Evolutionary conservation across 73 alveolate genomes (phyloP).

Genomic region (Strombidium stylifer): DNA sequence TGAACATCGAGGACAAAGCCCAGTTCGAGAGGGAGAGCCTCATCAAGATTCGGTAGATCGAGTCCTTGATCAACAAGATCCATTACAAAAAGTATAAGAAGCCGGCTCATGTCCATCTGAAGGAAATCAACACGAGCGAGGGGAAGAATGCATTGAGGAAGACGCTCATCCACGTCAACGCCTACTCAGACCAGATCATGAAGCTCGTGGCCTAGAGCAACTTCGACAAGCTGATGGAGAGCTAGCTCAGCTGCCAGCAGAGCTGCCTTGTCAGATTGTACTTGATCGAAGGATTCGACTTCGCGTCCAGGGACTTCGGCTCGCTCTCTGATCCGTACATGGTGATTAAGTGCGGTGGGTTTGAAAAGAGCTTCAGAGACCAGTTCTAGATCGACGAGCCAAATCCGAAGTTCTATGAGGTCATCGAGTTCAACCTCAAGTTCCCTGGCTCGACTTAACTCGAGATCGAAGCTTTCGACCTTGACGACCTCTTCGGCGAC

Average conservation of each 20-base stretch:
- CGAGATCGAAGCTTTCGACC: conserved; percentile 88
- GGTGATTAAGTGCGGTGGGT: conserved; percentile 72
- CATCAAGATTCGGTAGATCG: conserved; percentile 25
- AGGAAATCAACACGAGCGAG: conserved; percentile 18
- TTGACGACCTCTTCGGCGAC: conserved; percentile 92
- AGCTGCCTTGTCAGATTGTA: conserved; percentile 80
- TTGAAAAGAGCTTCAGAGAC: conserved; percentile 67
- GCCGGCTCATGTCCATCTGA: conserved; percentile 17
- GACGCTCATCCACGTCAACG: conserved; percentile 18
- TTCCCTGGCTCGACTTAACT: conserved; percentile 95
- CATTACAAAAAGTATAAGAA: conserved; percentile 7
- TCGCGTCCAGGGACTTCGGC: conserved; percentile 86
- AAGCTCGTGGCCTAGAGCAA: background rate
- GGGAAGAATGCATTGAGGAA: conserved; percentile 7
- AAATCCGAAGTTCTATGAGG: conserved; percentile 83
- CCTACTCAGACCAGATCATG: background rate
- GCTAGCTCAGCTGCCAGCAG: conserved; percentile 42
- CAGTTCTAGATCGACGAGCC: conserved; percentile 73
- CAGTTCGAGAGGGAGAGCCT: conserved; percentile 9
- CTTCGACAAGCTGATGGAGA: conserved; percentile 31
- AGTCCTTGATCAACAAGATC: conserved; percentile 8
- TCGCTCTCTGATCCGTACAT: conserved; percentile 94
- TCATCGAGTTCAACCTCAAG: conserved; percentile 80
- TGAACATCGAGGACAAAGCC: conserved; percentile 38
- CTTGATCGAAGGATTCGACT: conserved; percentile 80